Conservation (phyloP, 73 alveolate species). For the Urostyla sp. region DNA sequence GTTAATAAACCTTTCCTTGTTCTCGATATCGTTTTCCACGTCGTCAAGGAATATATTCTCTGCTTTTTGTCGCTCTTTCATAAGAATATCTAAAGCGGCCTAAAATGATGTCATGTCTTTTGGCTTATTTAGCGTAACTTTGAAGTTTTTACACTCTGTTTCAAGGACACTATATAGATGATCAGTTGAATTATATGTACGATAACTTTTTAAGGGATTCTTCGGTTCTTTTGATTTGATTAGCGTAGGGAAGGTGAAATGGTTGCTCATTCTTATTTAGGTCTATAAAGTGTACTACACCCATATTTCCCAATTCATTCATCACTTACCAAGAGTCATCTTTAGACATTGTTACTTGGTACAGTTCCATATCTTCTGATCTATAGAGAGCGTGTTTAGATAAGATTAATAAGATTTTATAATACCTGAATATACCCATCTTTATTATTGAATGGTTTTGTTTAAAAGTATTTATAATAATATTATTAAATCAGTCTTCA, state of each 20-base stretch:
- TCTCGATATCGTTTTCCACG: conserved; percentile 1
- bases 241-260: conserved; percentile 82
- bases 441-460: background rate
- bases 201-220: conserved; percentile 65
- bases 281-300: conserved; percentile 94
- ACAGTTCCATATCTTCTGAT: conserved; percentile 95
- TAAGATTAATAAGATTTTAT: background rate
- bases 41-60: conserved; percentile 57
- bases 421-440: conserved; percentile 50
- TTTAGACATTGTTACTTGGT: conserved; percentile 89
- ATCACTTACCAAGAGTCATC: conserved; percentile 93
- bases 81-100: conserved; percentile 36
- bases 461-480: conserved; percentile 16
- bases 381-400: conserved; percentile 79
- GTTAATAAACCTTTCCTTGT: background rate
- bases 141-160: conserved; percentile 65
- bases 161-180: conserved; percentile 14
- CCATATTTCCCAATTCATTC: conserved; percentile 94
- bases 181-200: background rate
- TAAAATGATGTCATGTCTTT: conserved; percentile 27
- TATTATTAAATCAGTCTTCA: too few species aligned
- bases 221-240: conserved; percentile 80
- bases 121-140: conserved; percentile 46
- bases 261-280: conserved; percentile 84
- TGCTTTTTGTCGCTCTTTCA: conserved; percentile 34